Percentiles rank a stretch among this genome's conserved stretches.
phyloP scores from a whole-genome alignment of 768 basidiomycete genomes.

The Clavaria fumosa region DNA sequence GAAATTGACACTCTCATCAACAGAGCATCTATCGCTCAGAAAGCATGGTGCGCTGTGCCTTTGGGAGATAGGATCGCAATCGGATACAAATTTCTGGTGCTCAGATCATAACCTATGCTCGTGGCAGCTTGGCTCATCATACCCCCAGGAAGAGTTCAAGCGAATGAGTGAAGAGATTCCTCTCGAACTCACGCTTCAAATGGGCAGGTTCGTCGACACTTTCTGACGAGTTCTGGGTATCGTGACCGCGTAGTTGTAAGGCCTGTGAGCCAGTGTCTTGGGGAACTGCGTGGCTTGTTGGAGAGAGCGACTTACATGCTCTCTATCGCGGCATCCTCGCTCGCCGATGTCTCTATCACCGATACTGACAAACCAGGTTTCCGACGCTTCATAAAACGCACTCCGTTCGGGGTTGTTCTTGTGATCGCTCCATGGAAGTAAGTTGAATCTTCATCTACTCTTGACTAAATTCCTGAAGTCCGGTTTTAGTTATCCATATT shows the following conservation, averaged over 20 bases:
- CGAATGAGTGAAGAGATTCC: slow-evolving; percentile 43
- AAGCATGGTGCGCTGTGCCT: slow-evolving; percentile 56
- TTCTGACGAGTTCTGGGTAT: neutral
- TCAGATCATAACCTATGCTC: slow-evolving; percentile 3
- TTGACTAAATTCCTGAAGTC: neutral
- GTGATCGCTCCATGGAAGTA: slow-evolving; percentile 91
- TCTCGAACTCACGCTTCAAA: slow-evolving; percentile 69
- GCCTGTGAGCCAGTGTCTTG: slow-evolving; percentile 61
- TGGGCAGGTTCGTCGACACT: slow-evolving; percentile 59
- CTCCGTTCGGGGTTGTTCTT: slow-evolving; percentile 75
- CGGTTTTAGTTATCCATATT: slow-evolving; percentile 61
- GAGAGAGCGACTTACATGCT: slow-evolving; percentile 78
- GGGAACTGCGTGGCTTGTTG: slow-evolving; percentile 69
- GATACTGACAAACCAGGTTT: slow-evolving; percentile 77
- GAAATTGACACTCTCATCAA: slow-evolving; percentile 50
- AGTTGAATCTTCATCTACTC: slow-evolving; percentile 15
- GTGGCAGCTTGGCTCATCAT: neutral
- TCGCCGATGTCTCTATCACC: slow-evolving; percentile 58
- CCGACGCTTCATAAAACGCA: slow-evolving; percentile 67
- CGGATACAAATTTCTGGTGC: slow-evolving; percentile 29
- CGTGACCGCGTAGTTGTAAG: slow-evolving; percentile 22
- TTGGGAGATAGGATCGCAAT: slow-evolving; percentile 60
- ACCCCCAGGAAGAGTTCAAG: slow-evolving; percentile 32
- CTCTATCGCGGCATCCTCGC: slow-evolving; percentile 58
- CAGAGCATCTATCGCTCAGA: slow-evolving; percentile 51